Conservation (phyloP, 2,329 filamentous ascomycete genomes). For the Didymella keratinophila region DNA sequence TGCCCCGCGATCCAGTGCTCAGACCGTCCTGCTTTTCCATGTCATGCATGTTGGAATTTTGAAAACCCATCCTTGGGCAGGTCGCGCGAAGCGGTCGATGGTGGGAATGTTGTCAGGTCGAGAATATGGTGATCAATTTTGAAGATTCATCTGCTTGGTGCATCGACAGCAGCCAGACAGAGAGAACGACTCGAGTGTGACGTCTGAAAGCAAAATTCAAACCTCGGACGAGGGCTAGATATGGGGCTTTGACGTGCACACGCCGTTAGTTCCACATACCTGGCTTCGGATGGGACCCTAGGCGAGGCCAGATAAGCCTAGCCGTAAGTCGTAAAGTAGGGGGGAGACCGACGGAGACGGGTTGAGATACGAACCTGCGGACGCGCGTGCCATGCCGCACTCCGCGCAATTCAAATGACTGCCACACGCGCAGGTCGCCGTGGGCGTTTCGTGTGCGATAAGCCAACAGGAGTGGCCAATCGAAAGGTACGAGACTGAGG, state of each 20-base stretch:
- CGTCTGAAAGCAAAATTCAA: slow-evolving; percentile 1
- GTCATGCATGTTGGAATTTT: slow-evolving; percentile 20
- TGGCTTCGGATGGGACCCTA: slow-evolving; percentile 1
- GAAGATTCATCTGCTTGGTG: not conserved
- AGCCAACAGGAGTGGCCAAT: not conserved
- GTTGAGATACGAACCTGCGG: slow-evolving; percentile 1
- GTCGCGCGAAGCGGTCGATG: not conserved
- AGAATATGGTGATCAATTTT: not conserved
- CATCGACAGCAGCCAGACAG: not conserved
- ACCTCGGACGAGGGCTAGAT: not conserved
- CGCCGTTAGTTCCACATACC: slow-evolving; percentile 1
- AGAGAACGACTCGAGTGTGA: slow-evolving; percentile 2
- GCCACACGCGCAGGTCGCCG: slow-evolving; percentile 1
- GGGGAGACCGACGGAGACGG: not conserved
- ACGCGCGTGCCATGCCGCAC: slow-evolving; percentile 3
- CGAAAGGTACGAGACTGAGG: not conserved
- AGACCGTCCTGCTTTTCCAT: slow-evolving; percentile 38
- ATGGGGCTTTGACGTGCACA: slow-evolving; percentile 1
- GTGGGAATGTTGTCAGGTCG: not conserved
- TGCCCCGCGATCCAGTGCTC: slow-evolving; percentile 27
- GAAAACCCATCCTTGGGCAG: slow-evolving; percentile 5
- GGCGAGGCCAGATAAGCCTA: slow-evolving; percentile 5
- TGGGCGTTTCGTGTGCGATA: slow-evolving; percentile 1
- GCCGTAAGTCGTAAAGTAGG: not conserved
- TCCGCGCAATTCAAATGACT: not conserved